phyloP scores from a whole-genome alignment of 495 filamentous ascomycete genomes.

The Annulohypoxylon maeteangense region DNA sequence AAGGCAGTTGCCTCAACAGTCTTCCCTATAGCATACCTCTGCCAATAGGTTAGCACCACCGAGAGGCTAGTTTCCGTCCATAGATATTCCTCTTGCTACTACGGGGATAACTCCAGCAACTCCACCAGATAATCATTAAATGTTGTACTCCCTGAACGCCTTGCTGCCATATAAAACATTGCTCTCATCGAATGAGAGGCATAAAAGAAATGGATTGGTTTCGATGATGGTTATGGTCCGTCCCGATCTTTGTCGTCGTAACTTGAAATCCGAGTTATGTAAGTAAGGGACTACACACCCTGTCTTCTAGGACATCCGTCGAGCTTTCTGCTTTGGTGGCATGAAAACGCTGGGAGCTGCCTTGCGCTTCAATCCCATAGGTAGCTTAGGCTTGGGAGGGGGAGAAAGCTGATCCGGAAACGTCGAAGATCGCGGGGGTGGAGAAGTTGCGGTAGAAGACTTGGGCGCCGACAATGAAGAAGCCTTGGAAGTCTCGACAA shows the following conservation, averaged over 20 bases:
- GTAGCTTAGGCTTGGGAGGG: slow-evolving; percentile 8
- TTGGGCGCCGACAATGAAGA: slow-evolving; percentile 1
- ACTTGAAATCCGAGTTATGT: neutral
- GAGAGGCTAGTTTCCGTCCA: neutral
- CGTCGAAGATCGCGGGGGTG: neutral
- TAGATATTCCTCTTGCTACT: neutral
- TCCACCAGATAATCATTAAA: neutral
- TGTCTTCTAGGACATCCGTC: slow-evolving; percentile 29
- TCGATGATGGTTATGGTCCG: neutral
- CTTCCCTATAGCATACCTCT: neutral
- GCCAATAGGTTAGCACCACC: no score
- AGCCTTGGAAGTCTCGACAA: slow-evolving; percentile 11
- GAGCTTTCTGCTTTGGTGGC: slow-evolving; percentile 40
- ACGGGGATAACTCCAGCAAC: neutral
- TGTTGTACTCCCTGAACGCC: neutral
- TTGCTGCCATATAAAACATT: neutral
- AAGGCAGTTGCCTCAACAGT: neutral
- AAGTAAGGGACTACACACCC: neutral
- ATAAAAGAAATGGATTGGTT: no score
- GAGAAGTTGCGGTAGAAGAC: neutral
- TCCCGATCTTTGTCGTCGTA: neutral
- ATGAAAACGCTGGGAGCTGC: slow-evolving; percentile 49
- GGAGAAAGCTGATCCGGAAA: neutral
- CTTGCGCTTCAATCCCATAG: slow-evolving; percentile 44
- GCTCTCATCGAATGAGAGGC: neutral